Conservation (phyloP, 768 basidiomycete genomes). For the Auricularia heimuer region DNA sequence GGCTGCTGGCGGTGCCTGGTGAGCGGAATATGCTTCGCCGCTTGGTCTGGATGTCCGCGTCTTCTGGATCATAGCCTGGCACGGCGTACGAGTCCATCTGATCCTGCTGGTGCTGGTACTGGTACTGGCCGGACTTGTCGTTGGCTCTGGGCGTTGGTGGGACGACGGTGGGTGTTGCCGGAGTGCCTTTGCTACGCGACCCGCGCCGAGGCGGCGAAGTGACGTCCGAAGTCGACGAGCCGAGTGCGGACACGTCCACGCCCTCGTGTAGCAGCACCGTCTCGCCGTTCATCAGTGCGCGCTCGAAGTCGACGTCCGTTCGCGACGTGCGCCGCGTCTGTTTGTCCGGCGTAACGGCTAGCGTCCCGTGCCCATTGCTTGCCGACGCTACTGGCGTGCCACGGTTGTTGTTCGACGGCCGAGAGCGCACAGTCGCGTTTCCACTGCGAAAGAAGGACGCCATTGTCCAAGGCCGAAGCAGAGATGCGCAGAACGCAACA, state of each 20-base stretch:
- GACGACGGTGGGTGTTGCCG: constrained; percentile 50
- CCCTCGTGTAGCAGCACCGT: constrained; percentile 66
- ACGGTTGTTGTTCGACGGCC: neutral
- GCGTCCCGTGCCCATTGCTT: constrained; percentile 27
- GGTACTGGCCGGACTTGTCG: constrained; percentile 23
- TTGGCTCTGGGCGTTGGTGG: constrained; percentile 50
- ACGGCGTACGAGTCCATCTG: neutral
- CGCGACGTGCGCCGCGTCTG: constrained; percentile 53
- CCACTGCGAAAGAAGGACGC: constrained; percentile 1
- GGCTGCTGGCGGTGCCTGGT: constrained; percentile 82
- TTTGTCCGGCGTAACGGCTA: constrained; percentile 3
- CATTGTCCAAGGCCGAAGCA: neutral
- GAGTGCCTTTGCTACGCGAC: constrained; percentile 31
- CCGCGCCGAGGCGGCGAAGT: constrained; percentile 27
- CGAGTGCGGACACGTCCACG: constrained; percentile 57
- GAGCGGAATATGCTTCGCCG: constrained; percentile 81
- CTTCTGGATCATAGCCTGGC: constrained; percentile 46
- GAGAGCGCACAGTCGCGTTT: neutral
- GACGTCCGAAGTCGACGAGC: constrained; percentile 34
- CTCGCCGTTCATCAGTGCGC: constrained; percentile 53
- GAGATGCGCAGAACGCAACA: too few species aligned
- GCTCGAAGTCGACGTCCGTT: constrained; percentile 75
- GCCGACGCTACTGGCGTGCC: constrained; percentile 41
- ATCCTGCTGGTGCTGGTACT: constrained; percentile 16
- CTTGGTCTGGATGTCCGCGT: constrained; percentile 59